Evolutionary conservation across 345 rosid species (phyloP), one percentile per base, ranked within the genome.

Genomic region (Lumnitzera racemosa): DNA sequence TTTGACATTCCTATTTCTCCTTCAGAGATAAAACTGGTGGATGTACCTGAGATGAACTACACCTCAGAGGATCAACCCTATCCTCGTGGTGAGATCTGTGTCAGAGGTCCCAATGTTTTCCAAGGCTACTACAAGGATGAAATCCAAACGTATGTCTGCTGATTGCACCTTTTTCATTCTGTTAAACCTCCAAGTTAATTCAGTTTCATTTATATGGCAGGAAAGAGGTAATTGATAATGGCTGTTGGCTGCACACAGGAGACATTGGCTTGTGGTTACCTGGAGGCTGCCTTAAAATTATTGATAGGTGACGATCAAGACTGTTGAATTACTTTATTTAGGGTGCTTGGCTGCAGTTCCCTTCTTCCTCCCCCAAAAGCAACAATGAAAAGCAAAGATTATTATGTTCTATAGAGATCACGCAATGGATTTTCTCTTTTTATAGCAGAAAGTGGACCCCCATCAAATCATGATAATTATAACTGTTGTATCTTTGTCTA

Each of bases 21-120:
- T 76, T 65, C 76, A 91, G 96, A 91, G 83, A 67, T 91, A 58
- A 91, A 89, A 70, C 90, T 89, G 41, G 82, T 89, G 65, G 98
- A 91, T 65, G 92, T 89, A 77, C 95, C 89, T 13, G 96, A 91
- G 78, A 91, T 91, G 98, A 89, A 91, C 62, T 89, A 89, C 76
- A 86, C 87, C 49, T 83, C 92, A 3, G 88, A 89, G 11, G 90
- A 91, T 76, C 82, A 85, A 70, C 98, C 98, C 15, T 64, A 84
- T 83, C 95, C 98, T 55, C 89, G 90, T 69, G 98, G 98, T 46
- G 95, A 91, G 73, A 84, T 89, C 51, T 91, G 98, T 67, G 89
- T 89, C 60, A 77, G 96, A 73, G 98, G 98, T 63, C 91, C 95
- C 48, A 86, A 60, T 68, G 68, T 89, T 58, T 91, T 91, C 71